Conservation (phyloP, 1,284 basidiomycete species). For the Irpex sp. region DNA sequence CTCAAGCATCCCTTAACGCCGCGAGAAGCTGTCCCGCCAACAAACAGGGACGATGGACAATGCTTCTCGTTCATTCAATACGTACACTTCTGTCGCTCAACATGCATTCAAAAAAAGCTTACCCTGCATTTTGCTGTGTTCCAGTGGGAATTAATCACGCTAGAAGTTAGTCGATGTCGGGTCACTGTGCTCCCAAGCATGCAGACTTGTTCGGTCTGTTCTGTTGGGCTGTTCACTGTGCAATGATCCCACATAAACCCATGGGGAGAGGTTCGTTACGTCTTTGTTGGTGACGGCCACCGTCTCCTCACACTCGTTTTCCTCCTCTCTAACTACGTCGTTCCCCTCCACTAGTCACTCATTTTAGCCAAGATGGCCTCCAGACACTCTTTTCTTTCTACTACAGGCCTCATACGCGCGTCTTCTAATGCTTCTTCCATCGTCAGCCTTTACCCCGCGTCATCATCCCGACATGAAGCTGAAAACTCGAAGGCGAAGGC, state of each 20-base stretch:
- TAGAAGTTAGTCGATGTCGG: background rate
- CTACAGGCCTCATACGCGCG: conserved; percentile 27
- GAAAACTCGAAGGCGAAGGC: background rate
- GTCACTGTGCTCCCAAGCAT: background rate
- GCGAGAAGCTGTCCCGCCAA: background rate
- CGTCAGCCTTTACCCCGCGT: background rate
- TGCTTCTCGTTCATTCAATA: background rate
- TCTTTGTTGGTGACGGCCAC: background rate
- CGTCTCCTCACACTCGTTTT: conserved; percentile 5
- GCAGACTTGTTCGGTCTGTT: background rate
- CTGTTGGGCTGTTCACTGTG: background rate
- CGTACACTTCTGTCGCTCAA: background rate
- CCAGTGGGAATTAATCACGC: background rate
- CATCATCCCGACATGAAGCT: background rate
- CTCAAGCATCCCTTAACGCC: background rate
- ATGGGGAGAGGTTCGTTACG: background rate
- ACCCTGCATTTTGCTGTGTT: too few relatives aligned
- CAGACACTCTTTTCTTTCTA: conserved; percentile 31
- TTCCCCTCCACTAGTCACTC: background rate
- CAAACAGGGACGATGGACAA: background rate
- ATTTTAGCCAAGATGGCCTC: conserved; percentile 21
- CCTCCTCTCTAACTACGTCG: background rate
- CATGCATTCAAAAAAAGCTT: background rate
- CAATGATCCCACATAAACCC: background rate
- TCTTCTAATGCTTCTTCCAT: conserved; percentile 12